Percentiles rank a stretch among this genome's conserved stretches.
phyloP scores from a whole-genome alignment of 2,329 filamentous ascomycete species.

The Sporothrix phasma region DNA sequence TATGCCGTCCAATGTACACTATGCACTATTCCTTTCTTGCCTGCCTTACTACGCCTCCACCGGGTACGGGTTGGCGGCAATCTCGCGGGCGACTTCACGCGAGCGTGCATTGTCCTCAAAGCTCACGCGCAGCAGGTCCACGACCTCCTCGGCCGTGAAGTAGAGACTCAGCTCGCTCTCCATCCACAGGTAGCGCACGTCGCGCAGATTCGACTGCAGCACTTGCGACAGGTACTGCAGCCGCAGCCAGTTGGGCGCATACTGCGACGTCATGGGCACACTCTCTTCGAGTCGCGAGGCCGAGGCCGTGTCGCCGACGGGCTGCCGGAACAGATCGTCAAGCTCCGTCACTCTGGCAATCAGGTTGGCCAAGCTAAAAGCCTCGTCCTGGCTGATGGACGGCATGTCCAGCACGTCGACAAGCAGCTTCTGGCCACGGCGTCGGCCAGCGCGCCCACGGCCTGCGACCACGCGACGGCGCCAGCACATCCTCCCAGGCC shows the following conservation, averaged over 20 bases:
- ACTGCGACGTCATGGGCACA: conserved; percentile 48
- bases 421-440: conserved; percentile 50
- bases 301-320: conserved; percentile 13
- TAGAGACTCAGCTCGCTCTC: conserved; percentile 57
- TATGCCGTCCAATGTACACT: no score
- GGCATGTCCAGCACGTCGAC: conserved; percentile 52
- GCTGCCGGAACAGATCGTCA: conserved; percentile 47
- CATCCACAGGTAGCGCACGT: conserved; percentile 53
- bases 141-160: conserved; percentile 49
- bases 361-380: conserved; percentile 49
- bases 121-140: conserved; percentile 52
- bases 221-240: conserved; percentile 56
- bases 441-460: conserved; percentile 50
- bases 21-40: background rate
- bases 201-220: conserved; percentile 55
- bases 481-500: conserved; percentile 48
- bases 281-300: conserved; percentile 28
- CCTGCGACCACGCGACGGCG: conserved; percentile 54
- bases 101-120: conserved; percentile 54
- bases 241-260: conserved; percentile 51
- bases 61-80: conserved; percentile 42
- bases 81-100: conserved; percentile 48
- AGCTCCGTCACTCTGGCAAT: conserved; percentile 49
- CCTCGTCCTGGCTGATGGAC: conserved; percentile 53
- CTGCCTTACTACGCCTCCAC: background rate